Conservation (phyloP, 2,329 filamentous ascomycete genomes). For the Davidsoniella eucalypti region DNA sequence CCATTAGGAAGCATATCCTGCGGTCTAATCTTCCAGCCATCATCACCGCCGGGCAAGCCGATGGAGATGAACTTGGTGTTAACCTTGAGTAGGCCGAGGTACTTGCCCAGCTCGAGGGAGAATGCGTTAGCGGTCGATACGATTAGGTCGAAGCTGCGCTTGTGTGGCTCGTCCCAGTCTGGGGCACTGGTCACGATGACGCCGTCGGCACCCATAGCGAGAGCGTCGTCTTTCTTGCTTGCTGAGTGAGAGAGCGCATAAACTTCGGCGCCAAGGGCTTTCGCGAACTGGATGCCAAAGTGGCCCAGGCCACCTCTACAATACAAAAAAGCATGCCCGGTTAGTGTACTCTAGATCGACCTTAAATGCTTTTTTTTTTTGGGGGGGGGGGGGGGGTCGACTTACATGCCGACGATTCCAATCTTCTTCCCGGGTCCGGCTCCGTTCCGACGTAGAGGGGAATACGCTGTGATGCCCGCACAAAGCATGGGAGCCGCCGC, state of each 20-base stretch:
- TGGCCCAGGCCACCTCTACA: slow-evolving; percentile 46
- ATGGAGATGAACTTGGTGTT: slow-evolving; percentile 69
- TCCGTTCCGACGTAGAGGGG: slow-evolving; percentile 56
- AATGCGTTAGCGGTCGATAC: slow-evolving; percentile 53
- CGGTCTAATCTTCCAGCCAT: slow-evolving; percentile 52
- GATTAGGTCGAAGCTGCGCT: slow-evolving; percentile 52
- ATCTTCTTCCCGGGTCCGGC: slow-evolving; percentile 60
- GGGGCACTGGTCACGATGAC: slow-evolving; percentile 39
- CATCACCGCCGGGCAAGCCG: slow-evolving; percentile 55
- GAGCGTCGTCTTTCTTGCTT: slow-evolving; percentile 37
- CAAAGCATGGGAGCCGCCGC: slow-evolving; percentile 66
- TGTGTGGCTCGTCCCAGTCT: slow-evolving; percentile 33
- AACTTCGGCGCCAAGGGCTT: slow-evolving; percentile 39
- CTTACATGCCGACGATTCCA: slow-evolving; percentile 45
- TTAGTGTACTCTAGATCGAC: no score
- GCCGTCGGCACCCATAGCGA: slow-evolving; percentile 37
- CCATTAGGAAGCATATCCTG: slow-evolving; percentile 65
- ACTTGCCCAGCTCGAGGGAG: slow-evolving; percentile 51
- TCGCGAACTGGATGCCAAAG: slow-evolving; percentile 49
- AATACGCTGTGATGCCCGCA: slow-evolving; percentile 63
- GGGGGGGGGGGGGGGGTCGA: background rate
- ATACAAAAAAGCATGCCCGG: no score
- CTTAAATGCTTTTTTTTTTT: no score
- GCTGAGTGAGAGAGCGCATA: slow-evolving; percentile 40
- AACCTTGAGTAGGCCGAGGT: slow-evolving; percentile 66